Evolutionary conservation across 2,329 filamentous ascomycete species (phyloP), one percentile per base, ranked within the genome.

Genomic region (Colletotrichum sp.): DNA sequence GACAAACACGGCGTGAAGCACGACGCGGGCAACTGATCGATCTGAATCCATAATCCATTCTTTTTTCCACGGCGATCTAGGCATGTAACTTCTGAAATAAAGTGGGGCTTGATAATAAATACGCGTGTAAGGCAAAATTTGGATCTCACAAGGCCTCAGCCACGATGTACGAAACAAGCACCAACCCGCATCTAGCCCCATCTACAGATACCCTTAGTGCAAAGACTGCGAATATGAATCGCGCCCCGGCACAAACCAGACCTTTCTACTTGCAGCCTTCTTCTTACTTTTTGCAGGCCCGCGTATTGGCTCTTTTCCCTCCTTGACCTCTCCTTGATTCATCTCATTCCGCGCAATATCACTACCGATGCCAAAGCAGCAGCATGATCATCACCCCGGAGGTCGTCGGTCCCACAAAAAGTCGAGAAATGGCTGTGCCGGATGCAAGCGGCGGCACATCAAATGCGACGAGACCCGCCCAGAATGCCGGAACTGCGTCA

Each of bases 391-490:
- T n/a, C 56, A 30, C 3, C 8, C 58, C 6, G 58, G 58, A 26
- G 56, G 55, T n/a, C 67, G 67, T 3, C 55, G 66, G n/a, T 52
- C 52, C 13, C 71, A 74, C 32, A 66, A 60, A 24, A 74, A 74
- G n/a, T 74, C 71, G 6, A 74, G 66, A 48, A 65, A 64, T 2
- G 71, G 79, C 75, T 88, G 86, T 77, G 80, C 81, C 70, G 79
- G 86, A 38, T 88, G 86, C 78, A 83, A 85, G 72, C 84, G 82
- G 79, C 82, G 85, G 70, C 83, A 84, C 58, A 83, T 87, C 72
- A 86, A 88, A 81, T 89, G 88, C 76, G 88, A 89, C 78, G 83
- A 88, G 78, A 80, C 77, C 26, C 83, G 83, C 13, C 88, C 87
- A 13, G 81, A 80, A 71, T 87, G 86, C 71, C 80, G 80, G 16